Percentiles rank a stretch among this genome's conserved stretches.
phyloP scores from a whole-genome alignment of 108 stramenopile species.

The Skeletonema menzelii region DNA sequence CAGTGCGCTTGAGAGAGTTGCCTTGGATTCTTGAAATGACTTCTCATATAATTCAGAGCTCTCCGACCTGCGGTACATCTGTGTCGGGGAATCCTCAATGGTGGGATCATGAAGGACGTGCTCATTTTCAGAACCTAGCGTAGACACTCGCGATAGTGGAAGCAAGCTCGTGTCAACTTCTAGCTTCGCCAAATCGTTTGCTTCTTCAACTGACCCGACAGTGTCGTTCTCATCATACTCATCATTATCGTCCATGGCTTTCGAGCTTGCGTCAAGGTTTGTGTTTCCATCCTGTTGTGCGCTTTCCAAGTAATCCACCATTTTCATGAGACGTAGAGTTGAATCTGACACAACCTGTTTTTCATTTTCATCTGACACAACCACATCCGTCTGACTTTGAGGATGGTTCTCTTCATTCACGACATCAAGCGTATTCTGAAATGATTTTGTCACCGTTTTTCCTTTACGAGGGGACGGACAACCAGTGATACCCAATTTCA shows the following conservation, averaged over 20 bases:
- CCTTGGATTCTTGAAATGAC: background rate
- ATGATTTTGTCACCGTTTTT: background rate
- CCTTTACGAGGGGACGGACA: background rate
- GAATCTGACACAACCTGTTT: background rate
- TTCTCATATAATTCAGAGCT: background rate
- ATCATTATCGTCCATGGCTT: background rate
- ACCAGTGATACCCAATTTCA: conserved; percentile 41
- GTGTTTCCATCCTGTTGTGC: background rate
- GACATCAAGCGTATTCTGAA: background rate
- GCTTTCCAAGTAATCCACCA: background rate
- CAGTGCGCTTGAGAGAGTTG: background rate
- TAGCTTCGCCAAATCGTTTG: background rate
- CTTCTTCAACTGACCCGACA: background rate
- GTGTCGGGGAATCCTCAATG: background rate
- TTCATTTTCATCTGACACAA: background rate
- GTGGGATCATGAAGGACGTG: background rate
- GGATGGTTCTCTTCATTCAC: background rate
- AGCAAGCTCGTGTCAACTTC: background rate
- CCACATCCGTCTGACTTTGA: background rate
- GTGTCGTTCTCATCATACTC: background rate
- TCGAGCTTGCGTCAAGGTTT: background rate
- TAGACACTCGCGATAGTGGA: background rate
- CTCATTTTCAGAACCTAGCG: background rate
- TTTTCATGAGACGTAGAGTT: background rate
- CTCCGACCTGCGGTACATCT: background rate